Evolutionary conservation across 495 filamentous ascomycete genomes (phyloP).

Genomic region (Lophiostoma macrostomum): DNA sequence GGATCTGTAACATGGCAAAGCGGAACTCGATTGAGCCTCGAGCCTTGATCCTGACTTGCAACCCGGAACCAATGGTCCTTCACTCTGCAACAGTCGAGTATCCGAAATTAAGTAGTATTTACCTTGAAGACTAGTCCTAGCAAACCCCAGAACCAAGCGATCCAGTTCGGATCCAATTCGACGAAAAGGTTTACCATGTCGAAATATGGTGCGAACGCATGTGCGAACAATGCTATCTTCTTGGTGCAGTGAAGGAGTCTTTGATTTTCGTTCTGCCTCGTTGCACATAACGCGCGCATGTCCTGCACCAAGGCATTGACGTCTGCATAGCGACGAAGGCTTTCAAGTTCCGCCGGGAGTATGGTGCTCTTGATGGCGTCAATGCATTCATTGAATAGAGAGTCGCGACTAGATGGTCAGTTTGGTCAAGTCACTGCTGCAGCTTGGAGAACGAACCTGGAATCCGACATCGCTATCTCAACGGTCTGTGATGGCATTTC

Average conservation of each 20-base stretch:
- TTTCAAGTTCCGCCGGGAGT: constrained; percentile 8
- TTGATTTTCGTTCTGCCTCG: constrained; percentile 12
- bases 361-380: constrained; percentile 11
- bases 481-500: constrained; percentile 15
- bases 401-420: constrained; percentile 10
- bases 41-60: too few species aligned
- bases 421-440: neutral
- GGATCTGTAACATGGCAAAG: too few species aligned
- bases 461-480: constrained; percentile 15
- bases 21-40: too few species aligned
- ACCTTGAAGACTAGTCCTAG: constrained; percentile 21
- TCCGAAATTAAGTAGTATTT: neutral
- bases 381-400: constrained; percentile 22
- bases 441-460: constrained; percentile 4
- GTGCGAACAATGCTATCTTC: constrained; percentile 15
- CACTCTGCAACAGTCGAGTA: too few species aligned
- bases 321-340: constrained; percentile 9
- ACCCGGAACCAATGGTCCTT: too few species aligned
- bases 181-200: constrained; percentile 19
- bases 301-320: constrained; percentile 6
- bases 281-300: constrained; percentile 9
- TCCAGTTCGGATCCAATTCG: constrained; percentile 10
- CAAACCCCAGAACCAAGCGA: constrained; percentile 24
- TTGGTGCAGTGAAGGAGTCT: constrained; percentile 4
- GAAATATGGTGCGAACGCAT: constrained; percentile 19